Conservation (phyloP, 768 basidiomycete genomes). For the Lentinula detonsa region DNA sequence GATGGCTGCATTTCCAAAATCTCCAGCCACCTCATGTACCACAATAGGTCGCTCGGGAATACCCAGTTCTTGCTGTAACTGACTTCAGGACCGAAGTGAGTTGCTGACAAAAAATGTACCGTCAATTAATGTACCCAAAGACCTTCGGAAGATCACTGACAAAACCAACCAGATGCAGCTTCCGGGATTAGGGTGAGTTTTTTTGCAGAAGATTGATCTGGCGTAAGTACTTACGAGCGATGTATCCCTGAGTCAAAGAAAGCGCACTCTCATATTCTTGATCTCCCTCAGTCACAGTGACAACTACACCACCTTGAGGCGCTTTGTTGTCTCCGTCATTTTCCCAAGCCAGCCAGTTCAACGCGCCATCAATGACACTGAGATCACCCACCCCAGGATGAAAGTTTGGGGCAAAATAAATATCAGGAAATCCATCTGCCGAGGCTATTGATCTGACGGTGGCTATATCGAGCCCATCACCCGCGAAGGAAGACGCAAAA, state of each 20-base stretch:
- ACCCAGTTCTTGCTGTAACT: conserved; percentile 18
- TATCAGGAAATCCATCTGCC: neutral
- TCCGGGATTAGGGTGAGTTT: neutral
- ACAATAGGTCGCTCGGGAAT: conserved; percentile 14
- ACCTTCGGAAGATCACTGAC: conserved; percentile 10
- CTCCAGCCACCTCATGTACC: conserved; percentile 14
- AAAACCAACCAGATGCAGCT: conserved; percentile 49
- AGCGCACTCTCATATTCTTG: conserved; percentile 8
- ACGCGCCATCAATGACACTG: conserved; percentile 11
- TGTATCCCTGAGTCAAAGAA: conserved; percentile 10
- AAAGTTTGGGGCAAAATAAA: conserved; percentile 13
- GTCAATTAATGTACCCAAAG: neutral
- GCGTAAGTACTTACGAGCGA: conserved; percentile 12
- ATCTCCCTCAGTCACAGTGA: conserved; percentile 10
- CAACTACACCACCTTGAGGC: conserved; percentile 1
- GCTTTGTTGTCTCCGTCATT: conserved; percentile 16
- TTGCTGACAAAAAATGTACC: neutral
- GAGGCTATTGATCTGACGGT: conserved; percentile 10
- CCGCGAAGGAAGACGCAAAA: conserved; percentile 39
- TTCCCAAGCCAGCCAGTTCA: conserved; percentile 14
- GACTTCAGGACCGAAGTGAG: conserved; percentile 16
- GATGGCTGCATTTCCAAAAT: conserved; percentile 11
- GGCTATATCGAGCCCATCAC: conserved; percentile 23
- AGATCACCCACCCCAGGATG: conserved; percentile 14
- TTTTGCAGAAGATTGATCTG: too few species aligned